These are phyloP conservation scores for Yamadazyma tumulicola DNA, from an alignment of 805 yeast genomes.

Conservation along the genomic window DNA sequence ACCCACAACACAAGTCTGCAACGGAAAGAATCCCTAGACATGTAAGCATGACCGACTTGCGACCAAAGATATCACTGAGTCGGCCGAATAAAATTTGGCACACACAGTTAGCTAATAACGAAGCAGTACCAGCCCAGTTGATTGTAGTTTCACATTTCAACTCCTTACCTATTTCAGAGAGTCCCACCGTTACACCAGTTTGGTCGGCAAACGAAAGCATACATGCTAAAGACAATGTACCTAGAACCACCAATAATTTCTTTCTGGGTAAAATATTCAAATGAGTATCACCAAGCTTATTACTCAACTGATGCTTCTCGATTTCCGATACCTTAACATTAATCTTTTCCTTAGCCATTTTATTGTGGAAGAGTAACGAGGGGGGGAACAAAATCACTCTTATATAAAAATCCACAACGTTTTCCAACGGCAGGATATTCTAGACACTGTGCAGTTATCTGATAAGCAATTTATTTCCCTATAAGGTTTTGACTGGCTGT, in stretches of 20 bases:
- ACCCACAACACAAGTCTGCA: conserved; percentile 49
- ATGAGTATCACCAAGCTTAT: conserved; percentile 39
- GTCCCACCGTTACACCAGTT: conserved; percentile 46
- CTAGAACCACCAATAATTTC: conserved; percentile 34
- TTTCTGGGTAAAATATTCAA: conserved; percentile 36
- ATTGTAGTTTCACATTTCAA: conserved; percentile 46
- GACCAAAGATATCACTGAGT: conserved; percentile 52
- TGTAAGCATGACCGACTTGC: conserved; percentile 42
- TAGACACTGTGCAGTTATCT: too few relatives aligned
- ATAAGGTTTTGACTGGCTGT: too few relatives aligned
- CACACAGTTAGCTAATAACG: conserved; percentile 47
- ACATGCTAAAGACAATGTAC: conserved; percentile 36
- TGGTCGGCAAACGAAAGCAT: conserved; percentile 48
- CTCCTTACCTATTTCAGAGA: conserved; percentile 46
- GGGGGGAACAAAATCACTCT: too few relatives aligned
- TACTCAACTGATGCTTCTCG: conserved; percentile 4
- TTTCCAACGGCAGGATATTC: too few relatives aligned
- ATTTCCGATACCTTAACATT: conserved; percentile 8
- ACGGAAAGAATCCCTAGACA: conserved; percentile 38
- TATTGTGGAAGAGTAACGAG: too few relatives aligned
- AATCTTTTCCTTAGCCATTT: conserved; percentile 5
- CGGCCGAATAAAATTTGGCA: conserved; percentile 55
- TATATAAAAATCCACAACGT: too few relatives aligned
- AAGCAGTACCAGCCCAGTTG: conserved; percentile 59
- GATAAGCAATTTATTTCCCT: too few relatives aligned